Conservation (phyloP, 2,329 filamentous ascomycete species). For the Epicoccum nigrum region DNA sequence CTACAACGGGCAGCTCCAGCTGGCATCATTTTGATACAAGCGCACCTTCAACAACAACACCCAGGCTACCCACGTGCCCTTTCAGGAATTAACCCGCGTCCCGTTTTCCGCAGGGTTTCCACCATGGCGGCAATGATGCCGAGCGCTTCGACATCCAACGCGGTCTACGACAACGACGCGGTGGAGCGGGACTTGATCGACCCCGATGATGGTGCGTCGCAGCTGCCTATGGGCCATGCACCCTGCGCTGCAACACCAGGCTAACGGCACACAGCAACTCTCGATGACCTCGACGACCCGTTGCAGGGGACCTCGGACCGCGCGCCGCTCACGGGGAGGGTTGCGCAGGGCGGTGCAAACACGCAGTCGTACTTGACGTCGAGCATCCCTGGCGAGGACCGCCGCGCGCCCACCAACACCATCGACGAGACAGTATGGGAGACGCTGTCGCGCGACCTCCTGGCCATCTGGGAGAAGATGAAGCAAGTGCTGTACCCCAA, state of each 20-base stretch:
- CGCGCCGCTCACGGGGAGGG: constrained; percentile 83
- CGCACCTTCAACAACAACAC: constrained; percentile 40
- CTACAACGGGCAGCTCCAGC: constrained; percentile 10
- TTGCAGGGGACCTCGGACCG: constrained; percentile 72
- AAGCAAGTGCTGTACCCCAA: constrained; percentile 95
- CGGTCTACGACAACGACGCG: constrained; percentile 54
- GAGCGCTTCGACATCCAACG: constrained; percentile 46
- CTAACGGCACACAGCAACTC: constrained; percentile 64
- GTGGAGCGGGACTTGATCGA: constrained; percentile 60
- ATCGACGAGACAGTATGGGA: constrained; percentile 98
- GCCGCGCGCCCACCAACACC: constrained; percentile 85
- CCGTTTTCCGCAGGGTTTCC: constrained; percentile 30
- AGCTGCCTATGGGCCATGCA: constrained; percentile 19
- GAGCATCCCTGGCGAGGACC: constrained; percentile 89
- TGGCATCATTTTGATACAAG: constrained; percentile 19
- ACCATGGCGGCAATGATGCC: constrained; percentile 56
- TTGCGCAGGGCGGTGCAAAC: constrained; percentile 62
- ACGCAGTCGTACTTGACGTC: constrained; percentile 86
- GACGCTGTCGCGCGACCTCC: constrained; percentile 87
- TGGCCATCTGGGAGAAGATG: constrained; percentile 98
- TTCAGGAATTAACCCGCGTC: constrained; percentile 34
- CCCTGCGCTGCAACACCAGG: constrained; percentile 13
- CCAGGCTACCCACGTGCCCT: constrained; percentile 29
- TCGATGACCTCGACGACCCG: constrained; percentile 93
- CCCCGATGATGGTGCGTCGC: constrained; percentile 57